Evolutionary conservation across 768 basidiomycete genomes (phyloP), one percentile per base, ranked within the genome.

Genomic region (Tulasnella calospora): DNA sequence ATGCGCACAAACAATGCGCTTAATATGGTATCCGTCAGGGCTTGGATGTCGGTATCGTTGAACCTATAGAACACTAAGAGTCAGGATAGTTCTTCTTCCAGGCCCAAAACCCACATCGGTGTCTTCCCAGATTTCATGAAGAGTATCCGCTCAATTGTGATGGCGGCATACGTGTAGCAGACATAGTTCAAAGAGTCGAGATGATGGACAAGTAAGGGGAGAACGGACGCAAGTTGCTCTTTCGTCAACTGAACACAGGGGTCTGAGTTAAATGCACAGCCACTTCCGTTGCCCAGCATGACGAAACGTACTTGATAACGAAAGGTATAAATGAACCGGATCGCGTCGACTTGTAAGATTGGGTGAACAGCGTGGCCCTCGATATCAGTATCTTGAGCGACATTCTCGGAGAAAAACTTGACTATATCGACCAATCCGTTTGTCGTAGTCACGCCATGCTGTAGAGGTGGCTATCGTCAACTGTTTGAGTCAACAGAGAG

Each of bases 131-230:
- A 91, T 82, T 94, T 95, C 84, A 98, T 98, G 84, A 91, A 94
- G 55, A 99, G 85, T 76, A 98, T 92, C 9, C 96, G 90, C 82
- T 99, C 98, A 82, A 99, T 96, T n/a, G 96, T 95, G 82, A 98
- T 96, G 23, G 98, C 96, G 12, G 96, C 95, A 84, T 98, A 99
- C 0, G 97, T 96, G 82, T 93, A 97, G 35, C 93, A 92, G 71
- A 99, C 97, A 84, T 95, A 96, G 83, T 95, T 95, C 74, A 88
- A 86, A 27, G 94, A 94, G 7, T 87, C 86, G 44, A 99, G 90
- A 83, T 97, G 96, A 17, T 88, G 90, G 36, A 92, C 89, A 13
- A 99, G 89, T 27, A 94, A 87, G 0, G 97, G 98, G 1, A 99
- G 86, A 30, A 99, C 97, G 2, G 94, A 91, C 10, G 96, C 88